Conservation (phyloP, 331 rosid species). For the Quercus phellos region DNA sequence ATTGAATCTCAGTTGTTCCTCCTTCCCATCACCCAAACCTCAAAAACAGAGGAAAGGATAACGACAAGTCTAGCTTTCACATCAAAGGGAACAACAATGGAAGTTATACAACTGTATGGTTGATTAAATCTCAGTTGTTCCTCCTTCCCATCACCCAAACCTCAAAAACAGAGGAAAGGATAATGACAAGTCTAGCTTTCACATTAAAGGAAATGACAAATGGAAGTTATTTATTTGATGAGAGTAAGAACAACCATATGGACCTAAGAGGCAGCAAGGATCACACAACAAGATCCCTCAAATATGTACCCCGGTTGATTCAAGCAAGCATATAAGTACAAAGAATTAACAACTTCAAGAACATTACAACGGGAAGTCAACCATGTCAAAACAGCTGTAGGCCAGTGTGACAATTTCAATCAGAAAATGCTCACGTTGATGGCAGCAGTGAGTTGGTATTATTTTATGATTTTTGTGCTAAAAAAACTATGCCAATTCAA, state of each 20-base stretch:
- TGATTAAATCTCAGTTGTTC: background rate
- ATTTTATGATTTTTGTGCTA: too few relatives aligned
- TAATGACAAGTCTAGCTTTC: background rate
- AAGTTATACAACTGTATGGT: background rate
- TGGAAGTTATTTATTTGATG: background rate
- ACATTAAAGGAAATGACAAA: background rate
- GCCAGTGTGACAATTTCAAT: background rate
- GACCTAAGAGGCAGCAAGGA: too few relatives aligned
- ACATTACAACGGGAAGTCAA: too few relatives aligned
- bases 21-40: background rate
- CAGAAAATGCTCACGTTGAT: background rate
- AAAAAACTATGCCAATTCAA: too few relatives aligned
- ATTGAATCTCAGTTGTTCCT: background rate
- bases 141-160: background rate
- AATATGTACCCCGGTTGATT: too few relatives aligned
- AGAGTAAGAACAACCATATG: too few relatives aligned
- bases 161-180: background rate
- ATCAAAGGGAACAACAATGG: background rate
- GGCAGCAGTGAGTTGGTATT: background rate
- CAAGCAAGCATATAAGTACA: too few relatives aligned
- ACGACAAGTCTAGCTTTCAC: background rate
- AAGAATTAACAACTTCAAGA: too few relatives aligned
- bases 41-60: background rate
- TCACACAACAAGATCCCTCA: background rate
- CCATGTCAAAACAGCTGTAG: background rate